Evolutionary conservation across 306 rosid genomes (phyloP).

Genomic region (Trifolium fragiferum): DNA sequence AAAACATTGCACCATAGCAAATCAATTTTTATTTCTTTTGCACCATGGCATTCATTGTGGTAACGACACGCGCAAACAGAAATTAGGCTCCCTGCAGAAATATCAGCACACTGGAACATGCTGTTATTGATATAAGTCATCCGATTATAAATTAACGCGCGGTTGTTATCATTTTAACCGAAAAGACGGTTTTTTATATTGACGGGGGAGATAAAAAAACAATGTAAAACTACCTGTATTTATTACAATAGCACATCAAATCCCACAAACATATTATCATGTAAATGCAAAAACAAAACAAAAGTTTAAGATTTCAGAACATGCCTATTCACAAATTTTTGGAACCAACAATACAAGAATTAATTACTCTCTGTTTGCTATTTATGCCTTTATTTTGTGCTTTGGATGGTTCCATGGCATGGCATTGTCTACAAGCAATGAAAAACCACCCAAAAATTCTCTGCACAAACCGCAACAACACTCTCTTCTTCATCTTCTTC

Average conservation of each 20-base stretch:
- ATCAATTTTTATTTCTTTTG: neutral
- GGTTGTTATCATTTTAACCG: no score
- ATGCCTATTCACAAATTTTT: neutral
- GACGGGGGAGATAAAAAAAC: no score
- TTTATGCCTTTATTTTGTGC: neutral
- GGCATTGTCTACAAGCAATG: slow-evolving; percentile 69
- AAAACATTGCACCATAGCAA: neutral
- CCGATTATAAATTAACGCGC: no score
- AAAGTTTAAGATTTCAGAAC: neutral
- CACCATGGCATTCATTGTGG: neutral
- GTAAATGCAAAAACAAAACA: neutral
- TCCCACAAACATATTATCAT: no score
- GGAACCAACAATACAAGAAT: neutral
- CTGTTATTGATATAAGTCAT: no score
- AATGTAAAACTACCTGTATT: no score
- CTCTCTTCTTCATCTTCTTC: neutral
- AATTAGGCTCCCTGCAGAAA: no score
- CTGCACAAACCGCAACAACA: slow-evolving; percentile 43
- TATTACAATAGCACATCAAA: no score
- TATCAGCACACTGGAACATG: no score
- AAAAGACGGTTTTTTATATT: no score
- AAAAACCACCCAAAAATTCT: slow-evolving; percentile 74
- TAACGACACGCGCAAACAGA: no score
- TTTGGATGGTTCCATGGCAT: slow-evolving; percentile 72
- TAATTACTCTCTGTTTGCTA: neutral